Evolutionary conservation across 2,329 filamentous ascomycete genomes (phyloP).

Genomic region (Microdochium trichocladiopsis): DNA sequence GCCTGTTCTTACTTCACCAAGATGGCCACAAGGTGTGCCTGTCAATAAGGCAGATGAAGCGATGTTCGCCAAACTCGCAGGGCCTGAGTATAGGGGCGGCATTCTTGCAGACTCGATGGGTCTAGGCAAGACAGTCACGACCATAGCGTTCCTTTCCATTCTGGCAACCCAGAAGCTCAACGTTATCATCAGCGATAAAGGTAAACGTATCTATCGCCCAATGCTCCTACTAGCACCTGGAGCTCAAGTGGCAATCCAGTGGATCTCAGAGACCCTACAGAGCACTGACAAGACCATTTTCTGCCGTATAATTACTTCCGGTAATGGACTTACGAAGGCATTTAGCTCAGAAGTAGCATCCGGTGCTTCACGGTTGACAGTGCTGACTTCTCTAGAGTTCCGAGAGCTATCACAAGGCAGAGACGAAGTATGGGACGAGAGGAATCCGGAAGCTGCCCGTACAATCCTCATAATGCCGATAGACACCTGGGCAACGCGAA

Average conservation of each 20-base stretch:
- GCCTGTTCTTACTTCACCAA: constrained; percentile 6
- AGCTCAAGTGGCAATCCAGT: constrained; percentile 14
- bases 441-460: constrained; percentile 7
- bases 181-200: neutral
- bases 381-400: constrained; percentile 6
- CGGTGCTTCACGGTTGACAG: neutral
- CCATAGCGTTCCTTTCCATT: constrained; percentile 12
- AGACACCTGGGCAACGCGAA: constrained; percentile 12
- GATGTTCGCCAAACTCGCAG: constrained; percentile 2
- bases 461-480: constrained; percentile 15
- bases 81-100: constrained; percentile 15
- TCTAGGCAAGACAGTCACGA: constrained; percentile 17
- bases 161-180: constrained; percentile 13
- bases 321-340: constrained; percentile 5
- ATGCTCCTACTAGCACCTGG: constrained; percentile 16
- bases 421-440: constrained; percentile 16
- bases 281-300: constrained; percentile 5
- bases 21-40: neutral
- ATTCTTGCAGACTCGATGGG: constrained; percentile 21
- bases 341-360: neutral
- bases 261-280: constrained; percentile 14
- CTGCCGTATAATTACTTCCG: constrained; percentile 8
- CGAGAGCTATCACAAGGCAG: constrained; percentile 7
- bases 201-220: constrained; percentile 8
- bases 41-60: constrained; percentile 3